Percentiles rank a stretch among this genome's conserved stretches.
Evolutionary conservation across 2,329 filamentous ascomycete genomes (phyloP).

Genomic region (Colletotrichum noveboracense): DNA sequence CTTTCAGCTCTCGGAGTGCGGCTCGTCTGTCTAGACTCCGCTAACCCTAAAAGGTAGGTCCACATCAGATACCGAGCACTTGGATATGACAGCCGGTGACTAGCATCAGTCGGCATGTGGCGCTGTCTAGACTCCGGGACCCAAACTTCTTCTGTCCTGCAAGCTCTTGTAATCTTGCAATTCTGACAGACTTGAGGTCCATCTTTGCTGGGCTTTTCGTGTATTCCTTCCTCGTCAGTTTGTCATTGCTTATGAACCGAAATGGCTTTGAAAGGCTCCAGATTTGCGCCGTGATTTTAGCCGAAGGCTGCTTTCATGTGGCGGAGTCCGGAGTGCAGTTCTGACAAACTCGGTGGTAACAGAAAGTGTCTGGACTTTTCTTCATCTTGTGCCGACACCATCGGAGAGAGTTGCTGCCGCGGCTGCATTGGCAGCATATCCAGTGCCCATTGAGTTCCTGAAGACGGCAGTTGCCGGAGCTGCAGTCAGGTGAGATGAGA

Average conservation of each 20-base stretch:
- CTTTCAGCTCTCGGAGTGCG: background rate
- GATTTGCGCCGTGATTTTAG: background rate
- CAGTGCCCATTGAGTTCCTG: conserved; percentile 53
- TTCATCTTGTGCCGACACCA: conserved; percentile 52
- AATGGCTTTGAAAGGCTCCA: background rate
- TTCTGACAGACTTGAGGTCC: background rate
- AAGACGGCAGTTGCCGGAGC: conserved; percentile 52
- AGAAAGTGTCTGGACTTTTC: conserved; percentile 54
- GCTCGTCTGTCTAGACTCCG: background rate
- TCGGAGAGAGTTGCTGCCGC: conserved; percentile 49
- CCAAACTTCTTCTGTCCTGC: background rate
- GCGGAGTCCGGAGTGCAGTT: conserved; percentile 41
- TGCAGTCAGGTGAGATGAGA: conserved; percentile 50
- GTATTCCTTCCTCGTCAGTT: background rate
- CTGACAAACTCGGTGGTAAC: conserved; percentile 56
- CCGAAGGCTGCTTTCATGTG: background rate
- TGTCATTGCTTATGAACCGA: background rate
- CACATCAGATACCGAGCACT: background rate
- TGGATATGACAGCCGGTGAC: background rate
- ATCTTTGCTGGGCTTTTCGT: background rate
- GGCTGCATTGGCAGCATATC: conserved; percentile 54
- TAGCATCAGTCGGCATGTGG: background rate
- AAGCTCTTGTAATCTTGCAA: background rate
- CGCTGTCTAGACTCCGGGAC: background rate
- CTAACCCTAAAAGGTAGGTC: background rate